Evolutionary conservation across 192 early-diverging fungal species (phyloP), one percentile per base, ranked within the genome.

Genomic region (Backusella mclennaniae): DNA sequence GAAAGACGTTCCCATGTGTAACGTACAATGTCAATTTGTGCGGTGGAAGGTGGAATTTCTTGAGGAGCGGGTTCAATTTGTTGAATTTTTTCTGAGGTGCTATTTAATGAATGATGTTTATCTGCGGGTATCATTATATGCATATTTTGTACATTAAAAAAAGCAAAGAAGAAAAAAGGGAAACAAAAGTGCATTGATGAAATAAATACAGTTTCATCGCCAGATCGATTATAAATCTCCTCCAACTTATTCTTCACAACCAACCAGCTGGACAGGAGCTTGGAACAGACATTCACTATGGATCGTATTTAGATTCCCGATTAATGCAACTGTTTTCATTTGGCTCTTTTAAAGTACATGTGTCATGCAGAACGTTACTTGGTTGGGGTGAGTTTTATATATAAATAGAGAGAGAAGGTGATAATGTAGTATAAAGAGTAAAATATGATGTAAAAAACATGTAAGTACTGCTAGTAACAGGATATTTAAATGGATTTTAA

Each of bases 21-120:
- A 29, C 69, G 69, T 39, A 77, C 76, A 29, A 77, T 44, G 14
- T 69, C 76, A 15, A 77, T 69, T 53, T 77, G 68, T 19, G 68
- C 52, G 15, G 67, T 46, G 7, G 76, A 71, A 3, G 76, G 76
- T 46, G 70, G 41, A 19, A 69, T 41, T 11, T 69, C 23, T 41
- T 42, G 35, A n/a, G n/a, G 15, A 17, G 67, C 1, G 4, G 68
- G 68, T 14, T 69, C 35, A 41, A 23, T 35, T 2, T 31, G 11
- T 29, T 26, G 21, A 11, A 0, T 11, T 11, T 63, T 63, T 63
- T 63, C 26, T 63, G 26, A 63, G 11, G 23, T 21, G 9, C 9
- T 63, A 3, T 11, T 29, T 63, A 29, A 26, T 63, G 56, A 29
- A 29, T 29, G 26, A 12, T 4, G 29, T 29, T 29, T 12, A 29